Base-by-base conservation (phyloP, 371 early-diverging fungal species). In the Capillidium rhysosporum region DNA sequence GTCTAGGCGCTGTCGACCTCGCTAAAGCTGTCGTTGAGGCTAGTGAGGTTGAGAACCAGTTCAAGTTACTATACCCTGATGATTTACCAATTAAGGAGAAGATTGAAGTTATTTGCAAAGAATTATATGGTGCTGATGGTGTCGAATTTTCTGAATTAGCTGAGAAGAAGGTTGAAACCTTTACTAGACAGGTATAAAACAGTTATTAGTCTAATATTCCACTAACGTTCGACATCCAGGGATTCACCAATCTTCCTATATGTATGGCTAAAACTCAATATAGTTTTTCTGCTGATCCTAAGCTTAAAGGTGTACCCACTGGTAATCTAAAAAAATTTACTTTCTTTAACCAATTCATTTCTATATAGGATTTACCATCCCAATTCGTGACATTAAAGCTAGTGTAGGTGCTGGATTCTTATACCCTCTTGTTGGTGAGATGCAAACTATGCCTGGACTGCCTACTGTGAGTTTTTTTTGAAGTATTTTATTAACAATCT, bases 191-290 rank as follows among this genome's bases (percentile, higher is more conserved):
- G 57, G 68, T 63, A 60, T 52, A n/a, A n/a, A 7, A 34, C 34
- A 7, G 4, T 34, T 34, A 34, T 34, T 7, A 34, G 34, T 7
- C n/a, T n/a, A n/a, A 18, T 20, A 8, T 40, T 1, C 9, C 14
- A 1, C 24, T 52, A 44, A 21, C 26, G 10, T 49, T 49, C 29
- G n/a, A 28, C 2, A 10, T 23, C 14, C 58, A 75, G 71, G 91
- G 92, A 24, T 92, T 87, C 68, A 73, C 63, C 34, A 64, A 79
- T 16, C 66, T 93, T 58, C 94, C 94, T 1, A 87, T 96, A 49
- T 96, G 96, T 68, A 93, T 96, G 96, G 94, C 96, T 56, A 96
- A 96, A 76, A 96, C 96, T 5, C 94, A 93, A 62, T 75, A 87
- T 61, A 79, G 80, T 46, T 75, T 96, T 57, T 86, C 89, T 40